Base-by-base conservation (phyloP, 192 early-diverging fungal species). In the Coemansia sp. region DNA sequence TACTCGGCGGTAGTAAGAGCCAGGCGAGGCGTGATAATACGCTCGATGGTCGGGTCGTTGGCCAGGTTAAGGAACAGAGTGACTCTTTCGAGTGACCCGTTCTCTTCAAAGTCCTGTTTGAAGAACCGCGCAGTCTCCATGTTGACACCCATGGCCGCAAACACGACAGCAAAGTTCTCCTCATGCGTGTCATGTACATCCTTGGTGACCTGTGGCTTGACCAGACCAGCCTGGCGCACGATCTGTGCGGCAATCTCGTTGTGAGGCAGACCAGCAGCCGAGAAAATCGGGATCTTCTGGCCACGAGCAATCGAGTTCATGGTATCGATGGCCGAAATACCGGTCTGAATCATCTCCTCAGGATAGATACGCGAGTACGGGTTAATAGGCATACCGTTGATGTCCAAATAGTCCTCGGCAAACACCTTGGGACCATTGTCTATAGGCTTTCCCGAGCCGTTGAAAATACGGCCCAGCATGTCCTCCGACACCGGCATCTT, bases 281-380 rank as follows among this genome's bases (percentile, higher is more conserved):
- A 99, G 88, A 99, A 99, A 65, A 99, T 99, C 36, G 97, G 97
- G 70, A 99, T 99, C 87, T 99, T 99, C 82, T 99, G 97, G n/a
- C 97, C 97, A 87, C 97, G 94, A 33, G 97, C 97, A 87, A 99
- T 97, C 18, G 96, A 97, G 87, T 97, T 97, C 97, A 99, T 99
- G 51, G 96, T 97, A 72, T 99, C 97, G 63, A 99, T 99, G 52
- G 97, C 92, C 60, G 96, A 97, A 62, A 99, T 92, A 73, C 97
- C 97, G 11, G 97, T 99, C 81, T 99, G 97, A 66, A 99, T 97
- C 97, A 99, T 99, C 85, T 99, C 97, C 82, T 99, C 96, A 33
- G 97, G 97, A 72, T 99, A 99, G 64, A 97, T 96, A 77, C 97
- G 91, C 48, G 93, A 95, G 85, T 86, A 99, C n/a, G 97, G 97